Evolutionary conservation across 805 yeast species (phyloP), one percentile per base, ranked within the genome.

Genomic region (Saturnispora mendoncae): DNA sequence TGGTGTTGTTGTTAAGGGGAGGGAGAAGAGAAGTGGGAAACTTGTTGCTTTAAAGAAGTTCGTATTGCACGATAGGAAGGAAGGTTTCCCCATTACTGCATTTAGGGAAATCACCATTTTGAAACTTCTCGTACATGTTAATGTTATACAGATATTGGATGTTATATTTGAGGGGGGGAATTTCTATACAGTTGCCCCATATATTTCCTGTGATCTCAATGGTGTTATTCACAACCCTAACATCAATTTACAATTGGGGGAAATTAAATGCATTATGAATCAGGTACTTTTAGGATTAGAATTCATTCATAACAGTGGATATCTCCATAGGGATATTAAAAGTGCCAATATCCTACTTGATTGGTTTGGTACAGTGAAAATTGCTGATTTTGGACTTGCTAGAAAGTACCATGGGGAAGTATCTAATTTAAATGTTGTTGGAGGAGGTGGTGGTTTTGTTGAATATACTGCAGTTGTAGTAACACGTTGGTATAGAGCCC

Each of bases 401-500:
- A 69, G 97, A 47, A 58, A 69, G 4, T 63, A 56, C 36, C 56
- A 56, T 35, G 80, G 80, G 0, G 33, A 50, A 10, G 19, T 7
- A 0, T 54, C 61, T 1, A 58, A 64, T 2, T 39, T 42, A 4
- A 43, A 26, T 1, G 43, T 54, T 10, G 32, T 48, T 5, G 47
- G 55, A 1, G 49, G 46, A 1, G 79, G 80, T 3, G 79, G 79
- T 3, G 79, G 79, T 0, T 66, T 62, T 39, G 57, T 68, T 37
- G 65, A 65, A 17, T 75, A 75, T 50, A 75, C 80, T 0, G 78
- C 75, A 1, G 54, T 75, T 41, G 98, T 92, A 2, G 97, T 92
- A 29, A 92, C 98, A 0, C 65, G 98, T 49, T 92, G 98, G 98
- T 92, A 94, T 61, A 69, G 98, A 44, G 94, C 98, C 1, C 98